Conservation (phyloP, 306 rosid species). For the Quercus engelmannii region DNA sequence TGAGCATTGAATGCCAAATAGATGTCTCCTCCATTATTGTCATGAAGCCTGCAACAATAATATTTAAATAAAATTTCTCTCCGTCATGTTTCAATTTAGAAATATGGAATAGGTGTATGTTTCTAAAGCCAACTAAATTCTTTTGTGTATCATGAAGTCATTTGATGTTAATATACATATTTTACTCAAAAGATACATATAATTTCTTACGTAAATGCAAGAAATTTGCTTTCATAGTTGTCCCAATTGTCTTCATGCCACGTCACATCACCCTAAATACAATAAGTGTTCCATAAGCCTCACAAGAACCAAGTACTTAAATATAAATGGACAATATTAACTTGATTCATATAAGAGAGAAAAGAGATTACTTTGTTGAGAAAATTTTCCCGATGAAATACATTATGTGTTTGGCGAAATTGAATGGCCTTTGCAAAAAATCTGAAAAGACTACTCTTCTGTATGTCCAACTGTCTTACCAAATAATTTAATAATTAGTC, state of each 20-base stretch:
- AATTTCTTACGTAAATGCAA: constrained; percentile 86
- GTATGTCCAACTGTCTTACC: constrained; percentile 57
- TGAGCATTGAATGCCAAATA: constrained; percentile 93
- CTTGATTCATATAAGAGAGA: constrained; percentile 11
- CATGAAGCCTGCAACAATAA: constrained; percentile 67
- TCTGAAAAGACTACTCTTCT: constrained; percentile 67
- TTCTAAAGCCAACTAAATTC: neutral
- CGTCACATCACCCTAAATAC: constrained; percentile 71
- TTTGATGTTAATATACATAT: neutral
- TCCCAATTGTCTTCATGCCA: constrained; percentile 97
- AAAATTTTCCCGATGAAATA: constrained; percentile 62
- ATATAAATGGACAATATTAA: constrained; percentile 4
- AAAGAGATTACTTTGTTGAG: constrained; percentile 53
- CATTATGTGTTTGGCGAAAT: constrained; percentile 52
- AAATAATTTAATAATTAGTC: constrained; percentile 16
- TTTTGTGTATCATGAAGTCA: neutral
- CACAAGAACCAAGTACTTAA: neutral
- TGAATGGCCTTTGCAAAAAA: constrained; percentile 73
- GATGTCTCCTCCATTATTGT: constrained; percentile 61
- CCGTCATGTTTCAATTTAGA: neutral
- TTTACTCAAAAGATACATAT: neutral
- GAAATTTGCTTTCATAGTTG: constrained; percentile 75
- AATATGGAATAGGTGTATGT: neutral
- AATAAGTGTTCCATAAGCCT: constrained; percentile 20
- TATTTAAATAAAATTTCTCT: neutral